Base-by-base conservation (phyloP, 1,284 basidiomycete genomes). In the Cystobasidium pallidum region DNA sequence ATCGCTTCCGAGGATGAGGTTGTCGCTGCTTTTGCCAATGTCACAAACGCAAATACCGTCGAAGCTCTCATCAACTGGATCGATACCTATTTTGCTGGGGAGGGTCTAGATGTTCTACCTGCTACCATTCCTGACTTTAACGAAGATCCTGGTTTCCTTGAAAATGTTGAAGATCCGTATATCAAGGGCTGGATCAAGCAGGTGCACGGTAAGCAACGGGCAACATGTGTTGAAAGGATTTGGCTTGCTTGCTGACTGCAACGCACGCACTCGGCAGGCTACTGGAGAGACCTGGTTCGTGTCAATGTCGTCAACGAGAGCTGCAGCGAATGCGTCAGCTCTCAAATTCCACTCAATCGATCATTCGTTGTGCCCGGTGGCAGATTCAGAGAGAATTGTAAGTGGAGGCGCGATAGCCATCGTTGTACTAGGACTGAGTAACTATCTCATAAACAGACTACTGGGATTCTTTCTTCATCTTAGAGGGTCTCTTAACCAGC, bases 301-400 rank as follows among this genome's bases (percentile, higher is more conserved):
- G 52, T 62, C 30, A 47, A 51, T n/a, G 64, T 71, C 28, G 28
- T 73, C 1, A 76, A 76, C 19, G 61, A 70, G 19, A 70, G 70
- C 47, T 70, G 82, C 32, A 84, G 84, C 8, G 76, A 79, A 28
- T 95, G 92, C 79, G 89, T 91, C 78, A 91, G 90, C 79, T 86
- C 89, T 1, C 83, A 96, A 58, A 92, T 96, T 74, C 91, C 92
- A 2, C 84, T 95, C 66, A 94, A 95, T 78, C 86, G 94, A 77
- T 91, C 91, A 0, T 91, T 95, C 78, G 90, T 94, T 24, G 86
- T 96, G 47, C 92, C 94, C 10, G 93, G 89, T 1, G 89, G 89
- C 36, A 83, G 89, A 2, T 91, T 89, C 82, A 82, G 87, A 67
- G 66, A 39, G 64, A 36, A 75, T 84, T 86, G 92, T 80, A 91